Evolutionary conservation across 192 early-diverging fungal species (phyloP), one percentile per base, ranked within the genome.

Genomic region (Entrophospora sp.): DNA sequence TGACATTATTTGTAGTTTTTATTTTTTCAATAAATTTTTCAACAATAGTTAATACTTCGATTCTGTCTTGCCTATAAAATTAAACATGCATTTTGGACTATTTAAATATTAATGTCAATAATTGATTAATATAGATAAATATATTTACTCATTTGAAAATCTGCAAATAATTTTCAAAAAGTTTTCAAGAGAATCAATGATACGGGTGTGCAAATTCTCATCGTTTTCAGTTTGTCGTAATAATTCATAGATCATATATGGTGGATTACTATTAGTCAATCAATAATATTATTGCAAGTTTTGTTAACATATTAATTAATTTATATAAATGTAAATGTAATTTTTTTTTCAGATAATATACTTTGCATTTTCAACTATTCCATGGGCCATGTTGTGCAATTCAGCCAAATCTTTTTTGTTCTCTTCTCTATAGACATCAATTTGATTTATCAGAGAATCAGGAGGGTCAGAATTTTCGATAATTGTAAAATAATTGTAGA

Each of bases 21-120:
- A 76, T 61, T 27, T 64, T 68, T 16, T 76, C 74, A 9, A 76
- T 65, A 73, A 83, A 81, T 20, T 71, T 66, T 36, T 71, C 69
- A 3, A 80, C 64, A 14, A 83, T 71, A 12, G 76, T 77, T 79
- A 79, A 83, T 3, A 77, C 64, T 71, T 83, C 79, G 25, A 72
- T 66, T 16, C 69, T 70, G 63, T 74, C 69, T 45, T 67, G 69
- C 9, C 74, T 75, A 67, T 46, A 46, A 30, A n/a, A 13, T 40
- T 4, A 20, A 22, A 48, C 12, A n/a, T 51, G 14, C 6, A 14
- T 40, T 9, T 14, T 40, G 6, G 14, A 14, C 38, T 40, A 40
- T 40, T 6, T 9, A 40, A 40, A 9, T 40, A 9, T 32, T 13
- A 0, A 53, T 53, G 31, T 28, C 27, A 31, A 53, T 32, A 10